These are phyloP conservation scores for Epichloe coenophiala DNA, from an alignment of 2,329 filamentous ascomycete genomes.

Conservation along the genomic window DNA sequence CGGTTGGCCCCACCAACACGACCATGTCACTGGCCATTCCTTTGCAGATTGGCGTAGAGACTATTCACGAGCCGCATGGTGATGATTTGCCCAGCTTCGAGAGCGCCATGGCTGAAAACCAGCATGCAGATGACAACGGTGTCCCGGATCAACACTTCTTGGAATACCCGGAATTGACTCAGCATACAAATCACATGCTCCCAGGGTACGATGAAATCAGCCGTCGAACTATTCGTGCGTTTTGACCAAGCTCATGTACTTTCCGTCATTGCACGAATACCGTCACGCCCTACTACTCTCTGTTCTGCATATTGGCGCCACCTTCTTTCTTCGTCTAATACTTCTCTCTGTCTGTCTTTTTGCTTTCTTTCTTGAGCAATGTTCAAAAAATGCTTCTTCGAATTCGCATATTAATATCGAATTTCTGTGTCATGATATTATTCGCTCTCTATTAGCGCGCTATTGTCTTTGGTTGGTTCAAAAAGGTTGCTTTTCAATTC, in stretches of 20 bases:
- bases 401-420: too few relatives aligned
- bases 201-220: slow-evolving; percentile 25
- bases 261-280: neutral
- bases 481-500: neutral
- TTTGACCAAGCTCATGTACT: neutral
- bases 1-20: slow-evolving; percentile 27
- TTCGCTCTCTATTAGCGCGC: too few relatives aligned
- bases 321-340: neutral
- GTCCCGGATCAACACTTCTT: slow-evolving; percentile 28
- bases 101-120: slow-evolving; percentile 25
- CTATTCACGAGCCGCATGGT: slow-evolving; percentile 17
- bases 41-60: slow-evolving; percentile 36
- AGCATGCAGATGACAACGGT: slow-evolving; percentile 30
- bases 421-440: too few relatives aligned
- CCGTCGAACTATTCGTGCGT: slow-evolving; percentile 12
- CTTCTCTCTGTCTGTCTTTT: too few relatives aligned
- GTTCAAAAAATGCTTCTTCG: too few relatives aligned
- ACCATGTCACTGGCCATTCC: slow-evolving; percentile 33
- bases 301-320: neutral
- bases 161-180: slow-evolving; percentile 19
- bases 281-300: neutral
- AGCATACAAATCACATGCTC: slow-evolving; percentile 21
- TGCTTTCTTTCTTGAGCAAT: too few relatives aligned
- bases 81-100: slow-evolving; percentile 36
- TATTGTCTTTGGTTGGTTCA: neutral